These are phyloP conservation scores for Stentor coeruleus DNA, from an alignment of 73 alveolate species.

Conservation along the genomic window DNA sequence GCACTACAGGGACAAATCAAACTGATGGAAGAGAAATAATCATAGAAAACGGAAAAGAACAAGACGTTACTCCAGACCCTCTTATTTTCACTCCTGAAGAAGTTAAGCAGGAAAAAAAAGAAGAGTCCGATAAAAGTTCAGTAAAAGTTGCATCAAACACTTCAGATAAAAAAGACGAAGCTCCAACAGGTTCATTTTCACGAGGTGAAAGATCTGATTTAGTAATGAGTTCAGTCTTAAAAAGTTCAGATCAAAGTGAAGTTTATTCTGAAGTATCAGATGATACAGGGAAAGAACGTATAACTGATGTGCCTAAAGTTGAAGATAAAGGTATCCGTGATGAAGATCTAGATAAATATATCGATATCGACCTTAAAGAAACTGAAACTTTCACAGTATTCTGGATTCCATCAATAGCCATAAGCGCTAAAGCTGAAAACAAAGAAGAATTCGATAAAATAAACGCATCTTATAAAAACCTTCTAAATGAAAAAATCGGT, in stretches of 20 bases:
- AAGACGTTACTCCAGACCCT: slow-evolving; percentile 29
- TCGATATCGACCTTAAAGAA: slow-evolving; percentile 68
- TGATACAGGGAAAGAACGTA: slow-evolving; percentile 13
- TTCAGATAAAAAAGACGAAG: not conserved
- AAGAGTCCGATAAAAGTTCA: slow-evolving; percentile 29
- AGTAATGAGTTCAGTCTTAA: slow-evolving; percentile 26
- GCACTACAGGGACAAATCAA: slow-evolving; percentile 1
- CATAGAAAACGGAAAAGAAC: not conserved
- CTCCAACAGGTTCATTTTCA: slow-evolving; percentile 5
- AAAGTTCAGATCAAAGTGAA: slow-evolving; percentile 14
- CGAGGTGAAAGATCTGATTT: slow-evolving; percentile 34
- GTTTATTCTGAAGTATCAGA: slow-evolving; percentile 8
- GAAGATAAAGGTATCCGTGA: slow-evolving; percentile 40
- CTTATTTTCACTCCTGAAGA: slow-evolving; percentile 59
- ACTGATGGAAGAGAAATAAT: slow-evolving; percentile 19
- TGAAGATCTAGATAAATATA: slow-evolving; percentile 50
- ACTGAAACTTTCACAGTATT: slow-evolving; percentile 65
- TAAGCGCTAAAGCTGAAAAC: slow-evolving; percentile 33
- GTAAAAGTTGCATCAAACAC: slow-evolving; percentile 11
- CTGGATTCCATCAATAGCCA: slow-evolving; percentile 37
- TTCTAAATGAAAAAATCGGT: slow-evolving; percentile 53
- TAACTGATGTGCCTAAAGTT: slow-evolving; percentile 10
- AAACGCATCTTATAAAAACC: slow-evolving; percentile 50
- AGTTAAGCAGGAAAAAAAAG: slow-evolving; percentile 50
- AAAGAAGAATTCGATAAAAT: slow-evolving; percentile 40